Evolutionary conservation across 495 filamentous ascomycete genomes (phyloP).

Genomic region (Massariosphaeria phaeospora): DNA sequence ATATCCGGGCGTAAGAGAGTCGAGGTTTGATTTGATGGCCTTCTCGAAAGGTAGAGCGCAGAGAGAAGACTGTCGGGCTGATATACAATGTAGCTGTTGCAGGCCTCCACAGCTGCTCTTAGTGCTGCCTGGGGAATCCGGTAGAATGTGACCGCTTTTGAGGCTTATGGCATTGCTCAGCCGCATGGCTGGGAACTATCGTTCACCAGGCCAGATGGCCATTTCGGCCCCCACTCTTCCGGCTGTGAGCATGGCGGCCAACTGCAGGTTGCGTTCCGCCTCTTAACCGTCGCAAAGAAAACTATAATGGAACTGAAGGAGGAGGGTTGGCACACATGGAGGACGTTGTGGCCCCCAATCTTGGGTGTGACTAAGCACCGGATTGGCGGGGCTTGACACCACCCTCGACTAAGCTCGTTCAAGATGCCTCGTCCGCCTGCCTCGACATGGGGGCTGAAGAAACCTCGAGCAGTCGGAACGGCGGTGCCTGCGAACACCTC

Average conservation of each 20-base stretch:
- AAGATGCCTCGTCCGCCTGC: slow-evolving; percentile 1
- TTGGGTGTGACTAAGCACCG: neutral
- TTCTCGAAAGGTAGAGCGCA: neutral
- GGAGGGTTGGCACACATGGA: too few relatives aligned
- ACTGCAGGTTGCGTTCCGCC: too few relatives aligned
- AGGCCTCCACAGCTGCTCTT: slow-evolving; percentile 18
- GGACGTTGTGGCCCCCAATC: neutral
- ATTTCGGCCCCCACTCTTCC: slow-evolving; percentile 1
- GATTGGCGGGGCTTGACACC: slow-evolving; percentile 1
- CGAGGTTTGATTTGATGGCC: slow-evolving; percentile 12
- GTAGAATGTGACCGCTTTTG: neutral
- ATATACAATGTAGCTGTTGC: slow-evolving; percentile 16
- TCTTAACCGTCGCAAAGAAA: too few relatives aligned
- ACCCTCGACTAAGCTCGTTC: neutral
- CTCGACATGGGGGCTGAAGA: slow-evolving; percentile 24
- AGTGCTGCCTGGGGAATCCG: slow-evolving; percentile 8
- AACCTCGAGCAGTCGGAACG: slow-evolving; percentile 2
- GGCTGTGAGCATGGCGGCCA: neutral
- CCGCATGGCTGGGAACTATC: neutral
- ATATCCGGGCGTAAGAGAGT: neutral
- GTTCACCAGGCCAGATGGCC: neutral
- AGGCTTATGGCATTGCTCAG: slow-evolving; percentile 14
- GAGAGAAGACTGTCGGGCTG: slow-evolving; percentile 14
- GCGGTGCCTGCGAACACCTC: slow-evolving; percentile 11
- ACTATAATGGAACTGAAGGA: too few relatives aligned